phyloP scores from a whole-genome alignment of 306 rosid species.

The Medicago lupulina region DNA sequence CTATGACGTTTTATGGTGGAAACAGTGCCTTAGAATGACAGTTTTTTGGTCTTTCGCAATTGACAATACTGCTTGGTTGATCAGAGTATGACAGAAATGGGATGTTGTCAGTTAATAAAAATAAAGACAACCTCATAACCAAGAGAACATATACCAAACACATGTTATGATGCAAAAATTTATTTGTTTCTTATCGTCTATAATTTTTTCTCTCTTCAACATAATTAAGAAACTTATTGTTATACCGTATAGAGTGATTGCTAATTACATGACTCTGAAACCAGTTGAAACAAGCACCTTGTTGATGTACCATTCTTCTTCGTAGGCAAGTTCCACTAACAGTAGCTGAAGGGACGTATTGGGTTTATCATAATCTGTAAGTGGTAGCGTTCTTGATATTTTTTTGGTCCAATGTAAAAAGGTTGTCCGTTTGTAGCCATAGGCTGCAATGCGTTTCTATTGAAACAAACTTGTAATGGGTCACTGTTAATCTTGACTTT shows the following conservation, averaged over 20 bases:
- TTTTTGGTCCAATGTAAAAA: conserved; percentile 33
- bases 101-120: conserved; percentile 7
- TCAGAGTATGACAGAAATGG: conserved; percentile 11
- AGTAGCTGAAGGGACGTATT: conserved; percentile 37
- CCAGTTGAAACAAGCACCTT: conserved; percentile 42
- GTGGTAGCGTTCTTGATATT: conserved; percentile 38
- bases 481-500: conserved; percentile 26
- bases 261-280: conserved; percentile 43
- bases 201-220: conserved; percentile 14
- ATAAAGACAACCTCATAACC: conserved; percentile 18
- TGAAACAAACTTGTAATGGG: conserved; percentile 14
- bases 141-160: conserved; percentile 30
- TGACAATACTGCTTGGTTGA: not conserved
- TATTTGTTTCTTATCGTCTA: conserved; percentile 22
- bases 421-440: conserved; percentile 22
- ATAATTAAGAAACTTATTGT: conserved; percentile 20
- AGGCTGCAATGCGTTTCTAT: conserved; percentile 23
- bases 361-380: conserved; percentile 41
- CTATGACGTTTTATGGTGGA: not conserved
- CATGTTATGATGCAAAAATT: conserved; percentile 29
- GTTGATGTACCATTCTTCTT: conserved; percentile 41
- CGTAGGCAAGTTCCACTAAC: conserved; percentile 40
- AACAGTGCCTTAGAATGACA: not conserved
- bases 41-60: not conserved
- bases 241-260: conserved; percentile 35